Base-by-base conservation (phyloP, 2,329 filamentous ascomycete genomes). In the Calonectria honghensis region DNA sequence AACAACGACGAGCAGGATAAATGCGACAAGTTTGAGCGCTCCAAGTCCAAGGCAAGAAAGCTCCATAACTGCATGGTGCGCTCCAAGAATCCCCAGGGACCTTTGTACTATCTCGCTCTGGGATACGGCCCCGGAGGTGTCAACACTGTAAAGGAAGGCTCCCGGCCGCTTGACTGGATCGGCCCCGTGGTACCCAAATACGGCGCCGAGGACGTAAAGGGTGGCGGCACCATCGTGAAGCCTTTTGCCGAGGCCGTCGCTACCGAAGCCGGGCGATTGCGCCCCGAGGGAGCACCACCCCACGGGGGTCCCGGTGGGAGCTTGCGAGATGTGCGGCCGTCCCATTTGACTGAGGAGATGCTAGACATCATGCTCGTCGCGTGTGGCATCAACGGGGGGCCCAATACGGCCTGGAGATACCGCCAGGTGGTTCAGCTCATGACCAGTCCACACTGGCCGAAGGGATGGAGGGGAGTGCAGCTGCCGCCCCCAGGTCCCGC, bases 31-130 rank as follows among this genome's bases (percentile, higher is more conserved):
- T 63, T 63, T 27, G 4, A 39, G 3, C 51, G 51, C 27, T 72
- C 78, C 0, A 32, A 67, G 11, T 0, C 11, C 0, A 20, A 48
- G n/a, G n/a, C 3, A 4, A 59, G 41, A 1, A 20, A n/a, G 1
- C 6, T 57, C 5, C 14, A 61, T 16, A 63, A 51, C 27, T 73
- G 71, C 24, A 63, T 76, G 31, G 27, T 31, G 24, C 73, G 79
- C 14, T n/a, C 35, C 4, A 57, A 32, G 3, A 35, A 39, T 0
- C 14, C 27, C 4, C 80, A 80, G 14, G 79, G 82, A 4, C 76
- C 82, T 0, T 59, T 84, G 31, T 87, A 87, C 70, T 87, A 86
- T 68, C 81, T 81, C 45, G 80, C 74, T 16, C 63, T 80, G 13
- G 82, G 83, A 0, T 84, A 81, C 51, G 81, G 82, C 2, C 66